Conservation (phyloP, 305 asterid genomes). For the Fraxinus nigra region DNA sequence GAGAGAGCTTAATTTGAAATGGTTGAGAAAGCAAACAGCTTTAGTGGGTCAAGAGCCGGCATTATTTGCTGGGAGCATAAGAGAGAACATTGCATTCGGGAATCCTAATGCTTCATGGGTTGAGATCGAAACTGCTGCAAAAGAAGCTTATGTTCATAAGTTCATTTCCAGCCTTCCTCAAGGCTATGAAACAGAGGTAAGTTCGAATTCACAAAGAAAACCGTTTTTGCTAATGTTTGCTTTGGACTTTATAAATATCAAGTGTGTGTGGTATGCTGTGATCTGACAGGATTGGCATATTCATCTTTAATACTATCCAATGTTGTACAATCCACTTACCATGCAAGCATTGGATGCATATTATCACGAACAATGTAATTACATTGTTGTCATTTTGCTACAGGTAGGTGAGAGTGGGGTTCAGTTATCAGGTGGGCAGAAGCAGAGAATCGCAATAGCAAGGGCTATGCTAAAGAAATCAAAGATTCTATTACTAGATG, state of each 20-base stretch:
- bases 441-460: constrained; percentile 86
- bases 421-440: constrained; percentile 85
- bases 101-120: constrained; percentile 62
- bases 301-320: neutral
- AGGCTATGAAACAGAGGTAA: constrained; percentile 87
- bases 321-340: neutral
- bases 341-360: neutral
- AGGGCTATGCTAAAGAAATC: constrained; percentile 71
- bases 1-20: constrained; percentile 60
- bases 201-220: neutral
- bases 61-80: constrained; percentile 68
- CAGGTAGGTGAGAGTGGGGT: constrained; percentile 85
- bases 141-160: constrained; percentile 74
- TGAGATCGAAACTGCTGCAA: constrained; percentile 79
- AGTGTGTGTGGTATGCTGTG: neutral
- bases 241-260: neutral
- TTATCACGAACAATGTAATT: neutral
- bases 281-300: neutral
- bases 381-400: constrained; percentile 4
- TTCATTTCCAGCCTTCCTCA: constrained; percentile 79
- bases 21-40: constrained; percentile 72
- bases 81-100: constrained; percentile 77
- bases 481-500: constrained; percentile 62
- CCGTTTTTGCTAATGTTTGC: neutral
- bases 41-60: constrained; percentile 87